Conservation (phyloP, 2,329 filamentous ascomycete species). For the Trichoderma pleuroti region DNA sequence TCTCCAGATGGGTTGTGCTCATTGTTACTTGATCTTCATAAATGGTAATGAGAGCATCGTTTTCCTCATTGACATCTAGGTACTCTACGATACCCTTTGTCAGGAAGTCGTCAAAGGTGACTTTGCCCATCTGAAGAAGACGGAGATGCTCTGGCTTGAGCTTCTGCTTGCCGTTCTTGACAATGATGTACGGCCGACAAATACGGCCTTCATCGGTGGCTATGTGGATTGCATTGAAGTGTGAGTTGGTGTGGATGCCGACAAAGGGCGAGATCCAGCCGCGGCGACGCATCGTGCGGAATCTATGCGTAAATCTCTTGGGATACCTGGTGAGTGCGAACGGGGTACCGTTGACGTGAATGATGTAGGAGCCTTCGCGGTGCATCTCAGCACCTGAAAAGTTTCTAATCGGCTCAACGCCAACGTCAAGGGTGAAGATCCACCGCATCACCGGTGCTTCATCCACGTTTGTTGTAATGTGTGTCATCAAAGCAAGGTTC, state of each 20-base stretch:
- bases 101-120: slow-evolving; percentile 92
- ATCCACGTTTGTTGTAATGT: slow-evolving; percentile 95
- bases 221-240: slow-evolving; percentile 88
- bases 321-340: slow-evolving; percentile 82
- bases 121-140: slow-evolving; percentile 75
- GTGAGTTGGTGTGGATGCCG: slow-evolving; percentile 91
- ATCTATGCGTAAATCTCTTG: slow-evolving; percentile 79
- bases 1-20: slow-evolving; percentile 89
- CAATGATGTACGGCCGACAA: slow-evolving; percentile 91
- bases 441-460: slow-evolving; percentile 85
- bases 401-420: slow-evolving; percentile 71
- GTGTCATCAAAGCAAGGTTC: slow-evolving; percentile 97
- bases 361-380: slow-evolving; percentile 75
- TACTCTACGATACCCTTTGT: slow-evolving; percentile 91
- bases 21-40: slow-evolving; percentile 81
- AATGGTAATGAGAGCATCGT: slow-evolving; percentile 88
- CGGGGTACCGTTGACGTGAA: slow-evolving; percentile 94
- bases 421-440: slow-evolving; percentile 81
- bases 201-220: slow-evolving; percentile 97
- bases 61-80: slow-evolving; percentile 96
- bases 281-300: slow-evolving; percentile 81
- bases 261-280: slow-evolving; percentile 95
- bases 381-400: slow-evolving; percentile 81
- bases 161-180: slow-evolving; percentile 80
- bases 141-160: slow-evolving; percentile 76